phyloP scores from a whole-genome alignment of 345 rosid genomes.

The Erodium maritimum region DNA sequence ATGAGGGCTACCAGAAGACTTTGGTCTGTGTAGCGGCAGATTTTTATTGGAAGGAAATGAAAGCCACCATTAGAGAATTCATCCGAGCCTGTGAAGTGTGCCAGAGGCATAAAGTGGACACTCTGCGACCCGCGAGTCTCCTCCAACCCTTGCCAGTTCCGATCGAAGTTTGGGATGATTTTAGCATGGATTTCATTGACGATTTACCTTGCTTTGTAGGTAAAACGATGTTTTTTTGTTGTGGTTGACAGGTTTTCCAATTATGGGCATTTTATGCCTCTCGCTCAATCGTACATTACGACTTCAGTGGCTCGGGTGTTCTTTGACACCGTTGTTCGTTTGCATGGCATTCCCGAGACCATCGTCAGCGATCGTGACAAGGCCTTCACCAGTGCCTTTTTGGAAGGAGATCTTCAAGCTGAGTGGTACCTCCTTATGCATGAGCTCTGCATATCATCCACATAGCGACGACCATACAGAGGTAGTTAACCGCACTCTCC shows the following conservation, averaged over 20 bases:
- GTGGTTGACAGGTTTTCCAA: neutral
- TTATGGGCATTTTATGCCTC: neutral
- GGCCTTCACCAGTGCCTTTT: neutral
- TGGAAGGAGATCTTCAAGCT: neutral
- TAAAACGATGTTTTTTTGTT: neutral
- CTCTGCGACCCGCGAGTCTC: neutral
- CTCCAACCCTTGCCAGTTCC: neutral
- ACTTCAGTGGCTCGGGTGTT: neutral
- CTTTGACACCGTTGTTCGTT: neutral
- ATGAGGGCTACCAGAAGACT: neutral
- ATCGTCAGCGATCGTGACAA: neutral
- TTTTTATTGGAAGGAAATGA: neutral
- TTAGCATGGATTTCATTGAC: neutral
- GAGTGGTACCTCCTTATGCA: neutral
- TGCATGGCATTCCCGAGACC: neutral
- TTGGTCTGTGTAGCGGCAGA: neutral
- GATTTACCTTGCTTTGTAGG: neutral
- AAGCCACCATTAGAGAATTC: neutral
- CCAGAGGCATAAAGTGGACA: neutral
- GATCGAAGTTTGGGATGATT: neutral
- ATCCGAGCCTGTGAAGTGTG: neutral
- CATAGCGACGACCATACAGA: neutral
- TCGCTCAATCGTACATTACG: neutral
- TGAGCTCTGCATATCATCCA: neutral
- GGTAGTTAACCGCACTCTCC: neutral